Conservation (phyloP, 73 alveolate genomes). For the Paramecium sexaurelia region DNA sequence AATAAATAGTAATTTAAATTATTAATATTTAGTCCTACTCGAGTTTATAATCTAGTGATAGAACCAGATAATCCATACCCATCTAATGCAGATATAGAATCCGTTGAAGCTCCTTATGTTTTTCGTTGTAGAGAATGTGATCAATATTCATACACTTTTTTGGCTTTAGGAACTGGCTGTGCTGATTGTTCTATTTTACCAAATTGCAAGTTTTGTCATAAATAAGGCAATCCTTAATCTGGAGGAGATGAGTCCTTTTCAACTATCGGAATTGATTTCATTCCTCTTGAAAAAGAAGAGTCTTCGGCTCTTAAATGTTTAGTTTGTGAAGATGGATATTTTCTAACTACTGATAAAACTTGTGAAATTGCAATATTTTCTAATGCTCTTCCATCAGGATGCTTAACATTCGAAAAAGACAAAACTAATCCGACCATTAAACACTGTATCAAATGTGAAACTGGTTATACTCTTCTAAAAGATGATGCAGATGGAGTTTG, state of each 20-base stretch:
- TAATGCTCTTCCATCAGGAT: neutral
- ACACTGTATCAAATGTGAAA: neutral
- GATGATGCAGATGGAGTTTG: neutral
- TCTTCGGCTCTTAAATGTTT: neutral
- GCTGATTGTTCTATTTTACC: neutral
- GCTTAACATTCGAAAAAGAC: neutral
- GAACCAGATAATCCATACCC: neutral
- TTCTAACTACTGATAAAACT: neutral
- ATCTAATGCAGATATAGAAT: neutral
- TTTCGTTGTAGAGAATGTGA: conserved; percentile 1
- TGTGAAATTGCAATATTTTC: neutral
- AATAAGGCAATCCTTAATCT: neutral
- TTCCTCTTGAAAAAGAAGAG: neutral
- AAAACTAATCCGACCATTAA: neutral
- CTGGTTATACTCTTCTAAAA: neutral
- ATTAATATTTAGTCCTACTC: neutral
- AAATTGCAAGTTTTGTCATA: conserved; percentile 19
- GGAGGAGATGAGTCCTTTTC: conserved; percentile 5
- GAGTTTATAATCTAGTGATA: neutral
- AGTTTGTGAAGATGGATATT: neutral
- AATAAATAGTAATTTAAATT: neutral
- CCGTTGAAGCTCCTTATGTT: neutral
- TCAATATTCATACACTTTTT: neutral
- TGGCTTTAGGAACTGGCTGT: neutral
- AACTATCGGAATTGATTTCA: neutral